Conservation (phyloP, 2,329 filamentous ascomycete species). For the Pseudogymnoascus sp. region DNA sequence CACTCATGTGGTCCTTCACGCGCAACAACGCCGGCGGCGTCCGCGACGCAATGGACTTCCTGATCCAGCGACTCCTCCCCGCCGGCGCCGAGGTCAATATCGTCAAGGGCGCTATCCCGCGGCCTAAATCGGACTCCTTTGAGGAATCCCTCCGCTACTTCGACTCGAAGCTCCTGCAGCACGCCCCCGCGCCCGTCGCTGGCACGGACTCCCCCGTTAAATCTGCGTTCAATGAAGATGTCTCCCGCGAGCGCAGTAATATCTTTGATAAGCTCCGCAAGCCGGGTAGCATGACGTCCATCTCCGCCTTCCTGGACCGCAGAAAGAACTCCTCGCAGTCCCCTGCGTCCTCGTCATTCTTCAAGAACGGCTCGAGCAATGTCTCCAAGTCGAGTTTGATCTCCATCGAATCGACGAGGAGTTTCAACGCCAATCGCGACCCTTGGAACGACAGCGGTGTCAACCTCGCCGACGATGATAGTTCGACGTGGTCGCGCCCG, state of each 20-base stretch:
- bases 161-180: constrained; percentile 91
- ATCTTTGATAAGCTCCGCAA: constrained; percentile 93
- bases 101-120: constrained; percentile 88
- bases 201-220: constrained; percentile 80
- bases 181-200: constrained; percentile 69
- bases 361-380: constrained; percentile 83
- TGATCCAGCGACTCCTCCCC: constrained; percentile 76
- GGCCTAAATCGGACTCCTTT: constrained; percentile 98
- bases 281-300: constrained; percentile 86
- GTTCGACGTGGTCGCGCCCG: constrained; percentile 48
- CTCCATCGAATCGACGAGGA: constrained; percentile 90
- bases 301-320: constrained; percentile 90
- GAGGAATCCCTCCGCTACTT: constrained; percentile 96
- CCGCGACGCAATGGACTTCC: constrained; percentile 90
- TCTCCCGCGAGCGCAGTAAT: constrained; percentile 67
- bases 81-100: constrained; percentile 81
- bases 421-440: constrained; percentile 83
- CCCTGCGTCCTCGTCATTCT: constrained; percentile 71
- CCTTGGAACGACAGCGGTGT: constrained; percentile 98
- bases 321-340: constrained; percentile 91
- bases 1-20: constrained; percentile 74
- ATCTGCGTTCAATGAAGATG: constrained; percentile 71
- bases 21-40: constrained; percentile 94
- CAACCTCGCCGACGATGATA: constrained; percentile 82
- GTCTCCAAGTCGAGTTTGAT: constrained; percentile 93